phyloP scores from a whole-genome alignment of 495 filamentous ascomycete species.

The Pyronema omphalodes region DNA sequence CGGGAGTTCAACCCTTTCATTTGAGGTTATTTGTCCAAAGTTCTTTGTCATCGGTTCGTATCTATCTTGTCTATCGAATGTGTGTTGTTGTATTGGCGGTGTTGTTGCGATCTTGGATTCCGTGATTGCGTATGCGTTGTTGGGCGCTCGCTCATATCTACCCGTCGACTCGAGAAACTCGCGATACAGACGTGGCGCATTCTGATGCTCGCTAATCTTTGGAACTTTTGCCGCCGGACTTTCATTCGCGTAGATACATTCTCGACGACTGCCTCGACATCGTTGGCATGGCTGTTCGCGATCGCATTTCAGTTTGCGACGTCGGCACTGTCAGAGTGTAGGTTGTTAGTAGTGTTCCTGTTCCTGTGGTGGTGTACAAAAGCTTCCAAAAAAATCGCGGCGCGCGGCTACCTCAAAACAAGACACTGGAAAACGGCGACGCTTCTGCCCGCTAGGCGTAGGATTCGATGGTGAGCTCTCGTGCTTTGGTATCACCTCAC shows the following conservation, averaged over 20 bases:
- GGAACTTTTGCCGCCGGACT: neutral
- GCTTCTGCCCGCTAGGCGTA: neutral
- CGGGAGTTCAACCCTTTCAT: neutral
- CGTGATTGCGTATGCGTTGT: neutral
- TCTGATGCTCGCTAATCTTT: neutral
- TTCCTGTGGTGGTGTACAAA: no score
- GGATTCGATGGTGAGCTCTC: neutral
- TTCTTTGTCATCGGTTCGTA: neutral
- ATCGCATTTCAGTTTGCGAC: constrained; percentile 1
- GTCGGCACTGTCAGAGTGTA: neutral
- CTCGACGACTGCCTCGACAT: neutral
- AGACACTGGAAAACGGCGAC: neutral
- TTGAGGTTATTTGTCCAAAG: neutral
- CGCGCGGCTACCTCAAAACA: neutral
- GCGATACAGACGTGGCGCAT: neutral
- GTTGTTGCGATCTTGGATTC: neutral
- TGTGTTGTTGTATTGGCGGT: neutral
- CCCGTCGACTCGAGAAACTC: neutral
- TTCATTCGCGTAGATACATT: constrained; percentile 1
- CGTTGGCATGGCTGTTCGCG: constrained; percentile 1
- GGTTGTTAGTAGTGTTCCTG: no score
- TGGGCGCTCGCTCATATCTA: neutral
- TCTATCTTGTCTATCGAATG: neutral
- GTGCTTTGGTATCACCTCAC: neutral
- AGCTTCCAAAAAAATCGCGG: no score